Evolutionary conservation across 2,329 filamentous ascomycete species (phyloP).

Genomic region (Cladophialophora psammophila): DNA sequence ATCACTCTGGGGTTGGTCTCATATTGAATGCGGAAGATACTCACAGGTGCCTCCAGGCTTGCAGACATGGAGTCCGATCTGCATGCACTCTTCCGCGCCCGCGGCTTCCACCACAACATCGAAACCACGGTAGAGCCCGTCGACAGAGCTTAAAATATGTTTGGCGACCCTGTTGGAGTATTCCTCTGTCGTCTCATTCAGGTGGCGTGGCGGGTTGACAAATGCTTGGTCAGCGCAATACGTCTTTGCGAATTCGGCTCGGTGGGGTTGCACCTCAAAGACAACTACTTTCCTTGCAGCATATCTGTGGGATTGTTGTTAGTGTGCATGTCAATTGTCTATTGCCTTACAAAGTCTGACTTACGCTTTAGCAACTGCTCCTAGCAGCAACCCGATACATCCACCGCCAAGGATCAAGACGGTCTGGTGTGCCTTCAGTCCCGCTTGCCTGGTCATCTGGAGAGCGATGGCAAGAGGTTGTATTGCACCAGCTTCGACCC

Average conservation of each 20-base stretch:
- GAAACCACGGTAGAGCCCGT: conserved; percentile 7
- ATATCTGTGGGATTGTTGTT: neutral
- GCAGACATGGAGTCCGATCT: conserved; percentile 3
- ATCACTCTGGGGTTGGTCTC: neutral
- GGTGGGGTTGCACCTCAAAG: conserved; percentile 12
- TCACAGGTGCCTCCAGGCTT: conserved; percentile 6
- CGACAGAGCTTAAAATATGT: conserved; percentile 5
- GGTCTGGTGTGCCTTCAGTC: conserved; percentile 9
- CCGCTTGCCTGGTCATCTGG: conserved; percentile 4
- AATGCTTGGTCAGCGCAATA: conserved; percentile 14
- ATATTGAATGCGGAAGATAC: neutral
- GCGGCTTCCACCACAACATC: conserved; percentile 14
- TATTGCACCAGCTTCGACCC: conserved; percentile 9
- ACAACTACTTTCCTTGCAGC: conserved; percentile 17
- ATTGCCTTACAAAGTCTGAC: neutral
- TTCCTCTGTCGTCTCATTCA: neutral
- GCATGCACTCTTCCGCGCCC: conserved; percentile 11
- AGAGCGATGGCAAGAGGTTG: conserved; percentile 11
- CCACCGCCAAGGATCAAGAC: neutral
- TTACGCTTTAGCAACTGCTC: neutral
- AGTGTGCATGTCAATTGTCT: neutral
- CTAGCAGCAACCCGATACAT: conserved; percentile 4
- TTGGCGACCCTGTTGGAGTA: neutral
- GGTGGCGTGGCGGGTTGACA: conserved; percentile 2
- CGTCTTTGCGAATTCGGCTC: conserved; percentile 16